Evolutionary conservation across 345 rosid species (phyloP).

Genomic region (Gossypium turneri): DNA sequence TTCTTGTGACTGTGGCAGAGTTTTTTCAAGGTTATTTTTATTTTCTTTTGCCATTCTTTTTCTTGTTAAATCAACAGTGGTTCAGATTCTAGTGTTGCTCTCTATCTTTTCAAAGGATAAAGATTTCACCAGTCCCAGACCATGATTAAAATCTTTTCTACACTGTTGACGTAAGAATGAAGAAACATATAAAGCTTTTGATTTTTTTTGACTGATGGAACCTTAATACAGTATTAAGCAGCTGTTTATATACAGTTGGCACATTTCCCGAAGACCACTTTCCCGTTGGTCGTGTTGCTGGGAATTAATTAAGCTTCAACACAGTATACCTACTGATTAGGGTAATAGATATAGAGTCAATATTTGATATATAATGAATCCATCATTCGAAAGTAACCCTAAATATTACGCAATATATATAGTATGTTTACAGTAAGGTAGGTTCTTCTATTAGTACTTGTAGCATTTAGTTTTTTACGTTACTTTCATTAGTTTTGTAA

Average conservation of each 20-base stretch:
- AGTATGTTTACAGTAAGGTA: no score
- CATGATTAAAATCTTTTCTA: neutral
- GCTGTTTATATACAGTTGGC: constrained; percentile 28
- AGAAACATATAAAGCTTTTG: no score
- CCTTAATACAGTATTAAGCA: constrained; percentile 19
- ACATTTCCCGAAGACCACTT: constrained; percentile 35
- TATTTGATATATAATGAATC: no score
- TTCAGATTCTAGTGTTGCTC: neutral
- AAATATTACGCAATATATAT: no score
- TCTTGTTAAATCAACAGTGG: neutral
- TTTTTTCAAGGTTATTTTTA: constrained; percentile 69
- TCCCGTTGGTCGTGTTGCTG: constrained; percentile 10
- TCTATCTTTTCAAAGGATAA: neutral
- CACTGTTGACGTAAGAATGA: no score
- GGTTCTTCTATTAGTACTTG: no score
- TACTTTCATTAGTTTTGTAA: no score
- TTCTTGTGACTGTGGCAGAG: constrained; percentile 96
- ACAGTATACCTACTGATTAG: no score
- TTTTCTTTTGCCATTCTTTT: neutral
- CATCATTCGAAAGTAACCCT: no score
- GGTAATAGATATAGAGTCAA: no score
- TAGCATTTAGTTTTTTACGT: no score
- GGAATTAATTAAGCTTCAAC: no score
- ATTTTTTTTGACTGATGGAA: constrained; percentile 24
- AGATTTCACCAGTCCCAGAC: neutral